These are phyloP conservation scores for Pelargonium myrrhifolium DNA, from an alignment of 441 rosid genomes.

Conservation along the genomic window DNA sequence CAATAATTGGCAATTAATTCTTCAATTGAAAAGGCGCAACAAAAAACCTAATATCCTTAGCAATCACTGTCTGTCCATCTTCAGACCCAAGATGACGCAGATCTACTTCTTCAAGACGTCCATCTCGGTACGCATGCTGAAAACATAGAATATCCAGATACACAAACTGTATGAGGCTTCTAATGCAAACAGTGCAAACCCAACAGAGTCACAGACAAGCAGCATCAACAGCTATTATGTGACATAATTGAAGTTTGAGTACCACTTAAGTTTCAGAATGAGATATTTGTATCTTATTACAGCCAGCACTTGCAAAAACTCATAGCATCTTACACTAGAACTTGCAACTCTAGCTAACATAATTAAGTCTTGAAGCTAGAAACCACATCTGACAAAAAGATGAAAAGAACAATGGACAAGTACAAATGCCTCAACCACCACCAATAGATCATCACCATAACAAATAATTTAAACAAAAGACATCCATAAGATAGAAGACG, in stretches of 20 bases:
- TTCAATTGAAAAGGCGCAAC: neutral
- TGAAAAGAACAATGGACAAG: neutral
- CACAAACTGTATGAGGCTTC: slow-evolving; percentile 1
- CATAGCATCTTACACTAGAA: neutral
- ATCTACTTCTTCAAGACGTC: slow-evolving; percentile 8
- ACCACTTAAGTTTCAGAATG: neutral
- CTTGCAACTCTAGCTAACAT: neutral
- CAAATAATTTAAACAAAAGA: neutral
- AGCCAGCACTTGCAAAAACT: neutral
- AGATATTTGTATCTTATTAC: neutral
- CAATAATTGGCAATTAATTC: neutral
- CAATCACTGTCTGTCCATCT: slow-evolving; percentile 7
- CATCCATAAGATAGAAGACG: neutral
- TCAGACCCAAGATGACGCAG: slow-evolving; percentile 8
- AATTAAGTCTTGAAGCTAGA: neutral
- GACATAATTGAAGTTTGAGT: neutral
- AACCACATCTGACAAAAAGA: neutral
- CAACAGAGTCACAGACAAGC: neutral
- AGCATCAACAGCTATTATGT: neutral
- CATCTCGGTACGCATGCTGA: slow-evolving; percentile 8
- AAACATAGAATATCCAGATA: neutral
- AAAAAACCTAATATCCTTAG: slow-evolving; percentile 3
- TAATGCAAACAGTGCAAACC: neutral
- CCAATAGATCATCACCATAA: neutral
- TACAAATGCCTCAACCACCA: neutral